Percentiles rank a stretch among this genome's conserved stretches.
Conservation (phyloP, 139 green algal genomes). For the Chlamydomonas sphaeroides region DNA sequence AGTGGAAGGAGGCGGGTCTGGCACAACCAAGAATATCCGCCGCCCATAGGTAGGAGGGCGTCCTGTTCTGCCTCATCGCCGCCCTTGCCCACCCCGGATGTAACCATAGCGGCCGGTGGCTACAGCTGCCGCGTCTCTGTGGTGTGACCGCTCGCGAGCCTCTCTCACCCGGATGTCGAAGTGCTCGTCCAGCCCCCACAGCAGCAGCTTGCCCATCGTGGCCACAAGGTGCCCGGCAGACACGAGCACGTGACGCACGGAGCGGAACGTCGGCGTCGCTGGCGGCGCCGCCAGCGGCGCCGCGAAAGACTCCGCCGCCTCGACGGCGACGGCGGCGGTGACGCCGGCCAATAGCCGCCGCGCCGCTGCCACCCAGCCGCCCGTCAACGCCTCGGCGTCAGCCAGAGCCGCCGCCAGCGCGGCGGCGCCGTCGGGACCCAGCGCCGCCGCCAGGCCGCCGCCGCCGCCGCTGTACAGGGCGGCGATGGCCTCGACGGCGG, state of each 20-base stretch:
- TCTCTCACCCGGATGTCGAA: conserved; percentile 22
- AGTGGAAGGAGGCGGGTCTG: no score
- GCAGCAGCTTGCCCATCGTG: conserved; percentile 34
- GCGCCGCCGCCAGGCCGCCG: background rate
- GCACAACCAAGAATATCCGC: no score
- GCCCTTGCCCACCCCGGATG: no score
- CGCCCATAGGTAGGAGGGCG: no score
- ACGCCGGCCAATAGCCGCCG: conserved; percentile 15
- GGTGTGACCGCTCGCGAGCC: no score
- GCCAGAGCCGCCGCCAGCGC: background rate
- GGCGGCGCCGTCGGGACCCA: background rate
- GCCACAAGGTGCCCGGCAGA: conserved; percentile 24
- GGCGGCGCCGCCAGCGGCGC: background rate
- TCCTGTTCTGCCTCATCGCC: no score
- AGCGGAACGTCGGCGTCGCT: background rate
- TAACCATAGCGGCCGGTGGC: no score
- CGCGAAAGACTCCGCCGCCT: background rate
- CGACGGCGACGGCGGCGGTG: background rate
- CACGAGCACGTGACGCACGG: conserved; percentile 28
- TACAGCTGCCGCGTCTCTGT: no score
- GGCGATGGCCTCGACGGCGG: background rate
- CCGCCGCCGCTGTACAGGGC: background rate
- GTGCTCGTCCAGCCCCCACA: conserved; percentile 30
- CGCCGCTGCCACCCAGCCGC: conserved; percentile 33
- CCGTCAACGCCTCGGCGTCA: conserved; percentile 22